Evolutionary conservation across 2,329 filamentous ascomycete genomes (phyloP), one percentile per base, ranked within the genome.

Genomic region (Fusarium brachygibbosum): DNA sequence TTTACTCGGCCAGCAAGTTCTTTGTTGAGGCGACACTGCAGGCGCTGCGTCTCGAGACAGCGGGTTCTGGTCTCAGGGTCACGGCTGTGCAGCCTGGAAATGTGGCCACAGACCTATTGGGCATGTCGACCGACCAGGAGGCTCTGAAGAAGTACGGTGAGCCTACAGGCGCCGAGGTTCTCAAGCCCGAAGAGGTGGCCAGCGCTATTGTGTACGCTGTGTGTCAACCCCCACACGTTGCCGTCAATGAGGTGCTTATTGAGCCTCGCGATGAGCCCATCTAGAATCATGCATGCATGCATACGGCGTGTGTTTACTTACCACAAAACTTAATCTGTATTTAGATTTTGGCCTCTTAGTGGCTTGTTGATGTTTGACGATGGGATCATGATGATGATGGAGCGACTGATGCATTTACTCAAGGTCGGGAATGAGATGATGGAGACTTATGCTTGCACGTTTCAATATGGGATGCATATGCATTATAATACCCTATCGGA

Each of bases 21-120:
- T 95, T 95, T 76, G 91, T 95, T 56, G 92, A 95, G 77, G 92
- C 91, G 1, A 92, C 91, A 0, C 83, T 95, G n/a, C 92, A 94
- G 78, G 84, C 84, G 32, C 79, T 95, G 69, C 88, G 92, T 11
- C 80, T 94, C 10, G 92, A 95, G 83, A 94, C 91, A 0, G 92
- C 90, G 0, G 91, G 91, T 0, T 87, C 86, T 0, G 92, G 92
- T 0, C 79, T 95, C 49, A 84, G 91, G 3, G 91, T 95, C 40
- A 94, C 92, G 0, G 84, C 86, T 35, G 85, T 95, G 4, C 92
- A 95, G 81, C 92, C 92, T 0, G 92, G 92, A 1, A 94, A 95
- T 76, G 90, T 89, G 3, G 86, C 86, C 7, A 94, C 92, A 1
- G 91, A 92, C 58, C 81, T 95, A 32, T 79, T 95, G 52, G 85